Conservation (phyloP, 805 yeast genomes). For the Isabelozyma heimii region DNA sequence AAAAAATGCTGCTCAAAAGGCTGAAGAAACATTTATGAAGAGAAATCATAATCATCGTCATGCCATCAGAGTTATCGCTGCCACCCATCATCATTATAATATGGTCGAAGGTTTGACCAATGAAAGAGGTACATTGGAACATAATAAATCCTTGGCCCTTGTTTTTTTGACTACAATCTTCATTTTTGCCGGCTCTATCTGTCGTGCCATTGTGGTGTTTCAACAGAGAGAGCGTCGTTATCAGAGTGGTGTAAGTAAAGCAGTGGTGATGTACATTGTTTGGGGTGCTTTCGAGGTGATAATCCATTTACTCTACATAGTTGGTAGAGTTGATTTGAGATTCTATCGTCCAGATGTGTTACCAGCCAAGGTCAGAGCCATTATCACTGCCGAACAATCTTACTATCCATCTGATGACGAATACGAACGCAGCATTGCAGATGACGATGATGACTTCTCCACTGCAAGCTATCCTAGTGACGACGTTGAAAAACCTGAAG, state of each 20-base stretch:
- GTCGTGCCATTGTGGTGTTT: constrained; percentile 47
- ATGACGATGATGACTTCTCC: constrained; percentile 7
- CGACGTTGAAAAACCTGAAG: neutral
- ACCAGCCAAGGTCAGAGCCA: constrained; percentile 21
- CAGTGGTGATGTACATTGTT: constrained; percentile 12
- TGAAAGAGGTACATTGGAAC: constrained; percentile 34
- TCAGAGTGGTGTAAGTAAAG: constrained; percentile 6
- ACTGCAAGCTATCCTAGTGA: constrained; percentile 2
- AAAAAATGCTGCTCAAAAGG: constrained; percentile 15
- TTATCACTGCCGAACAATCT: constrained; percentile 29
- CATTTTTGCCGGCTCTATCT: constrained; percentile 45
- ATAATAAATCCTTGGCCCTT: constrained; percentile 46
- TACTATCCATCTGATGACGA: constrained; percentile 12
- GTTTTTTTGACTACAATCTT: constrained; percentile 42
- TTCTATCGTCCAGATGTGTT: constrained; percentile 20
- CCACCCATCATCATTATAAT: constrained; percentile 20
- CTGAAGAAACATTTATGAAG: constrained; percentile 17
- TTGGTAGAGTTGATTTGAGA: constrained; percentile 18
- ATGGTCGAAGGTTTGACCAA: constrained; percentile 26
- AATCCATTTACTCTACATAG: constrained; percentile 12
- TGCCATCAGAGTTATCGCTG: constrained; percentile 20
- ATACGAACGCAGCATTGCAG: constrained; percentile 1
- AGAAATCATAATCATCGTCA: constrained; percentile 17
- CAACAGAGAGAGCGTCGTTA: constrained; percentile 11
- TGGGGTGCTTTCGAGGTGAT: constrained; percentile 19